phyloP scores from a whole-genome alignment of 2,329 filamentous ascomycete genomes.

The Penicillium sp. region DNA sequence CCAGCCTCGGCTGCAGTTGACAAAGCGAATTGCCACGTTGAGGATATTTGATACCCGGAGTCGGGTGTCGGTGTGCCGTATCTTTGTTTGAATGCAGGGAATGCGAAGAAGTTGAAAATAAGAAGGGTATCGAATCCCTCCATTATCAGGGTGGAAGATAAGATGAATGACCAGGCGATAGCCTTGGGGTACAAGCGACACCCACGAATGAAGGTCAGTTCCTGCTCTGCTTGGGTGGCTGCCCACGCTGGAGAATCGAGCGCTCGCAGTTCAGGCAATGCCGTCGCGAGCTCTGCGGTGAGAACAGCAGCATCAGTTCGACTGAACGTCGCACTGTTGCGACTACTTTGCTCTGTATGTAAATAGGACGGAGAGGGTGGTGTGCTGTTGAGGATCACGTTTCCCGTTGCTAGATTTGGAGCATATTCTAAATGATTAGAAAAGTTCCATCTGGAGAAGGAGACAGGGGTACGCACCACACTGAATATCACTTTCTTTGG shows the following conservation, averaged over 20 bases:
- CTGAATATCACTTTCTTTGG: neutral
- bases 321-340: neutral
- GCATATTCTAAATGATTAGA: neutral
- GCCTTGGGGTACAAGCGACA: neutral
- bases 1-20: neutral
- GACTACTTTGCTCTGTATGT: neutral
- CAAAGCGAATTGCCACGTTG: neutral
- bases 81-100: neutral
- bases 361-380: neutral
- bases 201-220: neutral
- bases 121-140: neutral
- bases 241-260: neutral
- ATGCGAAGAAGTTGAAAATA: neutral
- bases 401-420: neutral
- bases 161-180: neutral
- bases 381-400: neutral
- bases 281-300: neutral
- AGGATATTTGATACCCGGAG: neutral
- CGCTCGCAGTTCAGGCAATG: neutral
- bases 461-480: too few species aligned
- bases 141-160: neutral
- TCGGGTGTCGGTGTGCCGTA: neutral
- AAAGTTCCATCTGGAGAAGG: neutral
- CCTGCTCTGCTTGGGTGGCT: neutral
- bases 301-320: neutral